Evolutionary conservation across 352 stramenopile genomes (phyloP).

Genomic region (Aphanomyces cochlioides): DNA sequence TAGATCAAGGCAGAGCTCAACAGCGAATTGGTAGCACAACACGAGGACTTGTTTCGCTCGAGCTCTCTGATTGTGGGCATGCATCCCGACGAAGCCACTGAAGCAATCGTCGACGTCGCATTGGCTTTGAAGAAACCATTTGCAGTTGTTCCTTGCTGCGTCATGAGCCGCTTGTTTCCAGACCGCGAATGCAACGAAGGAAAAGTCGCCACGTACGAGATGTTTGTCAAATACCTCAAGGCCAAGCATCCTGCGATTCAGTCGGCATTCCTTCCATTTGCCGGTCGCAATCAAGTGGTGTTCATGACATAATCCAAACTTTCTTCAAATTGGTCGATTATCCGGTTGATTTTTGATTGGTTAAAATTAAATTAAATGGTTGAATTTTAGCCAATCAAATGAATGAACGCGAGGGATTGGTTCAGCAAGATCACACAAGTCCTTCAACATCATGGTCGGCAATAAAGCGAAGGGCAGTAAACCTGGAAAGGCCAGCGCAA

Average conservation of each 20-base stretch:
- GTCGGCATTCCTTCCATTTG: conserved; percentile 66
- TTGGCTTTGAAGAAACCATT: conserved; percentile 88
- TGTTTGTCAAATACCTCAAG: conserved; percentile 75
- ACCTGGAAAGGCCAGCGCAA: not conserved
- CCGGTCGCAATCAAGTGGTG: conserved; percentile 80
- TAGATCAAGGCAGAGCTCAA: conserved; percentile 55
- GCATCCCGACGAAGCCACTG: conserved; percentile 94
- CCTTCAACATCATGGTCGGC: conserved; percentile 15
- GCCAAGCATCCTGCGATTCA: conserved; percentile 72
- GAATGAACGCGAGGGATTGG: conserved; percentile 9
- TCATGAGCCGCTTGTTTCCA: conserved; percentile 93
- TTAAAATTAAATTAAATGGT: conserved; percentile 3
- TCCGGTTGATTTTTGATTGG: conserved; percentile 24
- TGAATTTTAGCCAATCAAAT: conserved; percentile 15
- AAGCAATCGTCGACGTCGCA: conserved; percentile 92
- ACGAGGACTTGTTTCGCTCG: conserved; percentile 60
- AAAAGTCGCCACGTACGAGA: conserved; percentile 75
- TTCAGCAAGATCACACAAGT: conserved; percentile 2
- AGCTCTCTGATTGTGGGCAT: conserved; percentile 90
- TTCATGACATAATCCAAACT: conserved; percentile 41
- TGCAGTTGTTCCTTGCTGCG: conserved; percentile 94
- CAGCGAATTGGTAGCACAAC: conserved; percentile 44
- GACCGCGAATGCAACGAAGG: conserved; percentile 53
- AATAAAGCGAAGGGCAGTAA: conserved; percentile 23
- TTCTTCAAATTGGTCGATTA: not conserved